Percentiles rank a stretch among this genome's conserved stretches.
Conservation (phyloP, 805 yeast genomes). For the Starmerella riodocensis region DNA sequence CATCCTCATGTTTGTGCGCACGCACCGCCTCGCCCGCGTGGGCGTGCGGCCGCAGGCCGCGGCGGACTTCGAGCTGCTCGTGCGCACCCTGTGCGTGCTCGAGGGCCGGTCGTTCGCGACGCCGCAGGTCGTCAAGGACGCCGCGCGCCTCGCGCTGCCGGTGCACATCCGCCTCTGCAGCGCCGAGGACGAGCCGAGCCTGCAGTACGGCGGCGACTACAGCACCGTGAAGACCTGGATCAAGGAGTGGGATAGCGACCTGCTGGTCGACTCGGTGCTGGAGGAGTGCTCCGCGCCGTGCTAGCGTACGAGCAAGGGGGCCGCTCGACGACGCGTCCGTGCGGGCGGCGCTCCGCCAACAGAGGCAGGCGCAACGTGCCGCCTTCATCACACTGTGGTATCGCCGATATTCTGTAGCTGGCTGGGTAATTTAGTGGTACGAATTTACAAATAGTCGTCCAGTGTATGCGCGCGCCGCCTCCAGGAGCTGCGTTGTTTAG, state of each 20-base stretch:
- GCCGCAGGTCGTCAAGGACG: conserved; percentile 40
- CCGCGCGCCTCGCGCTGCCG: conserved; percentile 39
- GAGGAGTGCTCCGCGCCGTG: conserved; percentile 41
- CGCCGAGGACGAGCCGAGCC: conserved; percentile 38
- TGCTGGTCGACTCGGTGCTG: conserved; percentile 41
- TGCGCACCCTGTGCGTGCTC: conserved; percentile 33
- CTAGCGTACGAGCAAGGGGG: too few relatives aligned
- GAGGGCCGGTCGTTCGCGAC: conserved; percentile 35
- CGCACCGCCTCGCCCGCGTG: conserved; percentile 40
- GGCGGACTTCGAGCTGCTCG: conserved; percentile 32
- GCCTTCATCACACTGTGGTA: too few relatives aligned
- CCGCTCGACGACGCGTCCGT: too few relatives aligned
- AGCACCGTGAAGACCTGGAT: conserved; percentile 32
- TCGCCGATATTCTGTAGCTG: too few relatives aligned
- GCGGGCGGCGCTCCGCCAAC: too few relatives aligned
- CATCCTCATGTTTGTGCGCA: conserved; percentile 39
- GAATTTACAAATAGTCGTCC: too few relatives aligned
- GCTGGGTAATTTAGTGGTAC: too few relatives aligned
- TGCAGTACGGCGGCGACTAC: conserved; percentile 45
- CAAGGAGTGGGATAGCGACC: conserved; percentile 34
- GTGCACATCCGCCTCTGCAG: conserved; percentile 31
- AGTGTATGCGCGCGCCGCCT: too few relatives aligned
- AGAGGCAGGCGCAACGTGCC: too few relatives aligned
- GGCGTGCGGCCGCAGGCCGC: conserved; percentile 41
- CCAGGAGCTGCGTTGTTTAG: too few relatives aligned